Evolutionary conservation across 2,329 filamentous ascomycete genomes (phyloP), one percentile per base, ranked within the genome.

Genomic region (Thermothelomyces thermophilus): DNA sequence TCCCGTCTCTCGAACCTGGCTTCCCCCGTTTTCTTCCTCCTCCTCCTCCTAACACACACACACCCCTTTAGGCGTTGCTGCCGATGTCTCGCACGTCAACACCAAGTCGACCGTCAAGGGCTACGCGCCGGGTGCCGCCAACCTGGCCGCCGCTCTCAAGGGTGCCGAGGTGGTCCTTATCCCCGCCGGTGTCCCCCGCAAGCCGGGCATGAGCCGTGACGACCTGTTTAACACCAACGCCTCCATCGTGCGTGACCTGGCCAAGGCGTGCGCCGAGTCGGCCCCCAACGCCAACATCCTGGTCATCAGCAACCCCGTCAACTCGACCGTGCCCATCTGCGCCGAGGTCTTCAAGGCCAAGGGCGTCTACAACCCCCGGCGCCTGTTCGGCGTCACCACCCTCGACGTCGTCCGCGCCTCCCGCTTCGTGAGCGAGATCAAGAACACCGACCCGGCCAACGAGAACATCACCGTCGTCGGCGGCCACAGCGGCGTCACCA

Each of bases 201-300:
- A 96, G 83, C 93, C 93, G 70, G 93, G 93, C 75, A 98, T 98
- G 93, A 95, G 87, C 76, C 90, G 93, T 80, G 93, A 98, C 75
- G 91, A 98, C 71, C 86, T 98, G 59, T 98, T 98, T 90, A 97
- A 97, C 84, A 98, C 91, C 81, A 98, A 98, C 74, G 93, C 93
- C 73, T 95, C 89, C 70, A 98, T 98, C 72, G 93, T 98, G 70
- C 90, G 91, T 68, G 93, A 97, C 74, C 84, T 98, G 60, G 90
- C 91, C 76, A 95, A 95, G 83, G 90, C 90, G 65, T 84, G 83
- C 67, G 93, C 93, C 66, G 83, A 95, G 66, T 81, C 87, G 62
- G 81, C 85, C 68, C 93, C 93, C 65, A 80, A 96, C 59, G 93
- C 93, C 73, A 95, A 95, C 76, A 80, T 97, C 71, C 83, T 97